These are phyloP conservation scores for Actinomortierella ambigua DNA, from an alignment of 371 early-diverging fungal genomes.

Conservation along the genomic window DNA sequence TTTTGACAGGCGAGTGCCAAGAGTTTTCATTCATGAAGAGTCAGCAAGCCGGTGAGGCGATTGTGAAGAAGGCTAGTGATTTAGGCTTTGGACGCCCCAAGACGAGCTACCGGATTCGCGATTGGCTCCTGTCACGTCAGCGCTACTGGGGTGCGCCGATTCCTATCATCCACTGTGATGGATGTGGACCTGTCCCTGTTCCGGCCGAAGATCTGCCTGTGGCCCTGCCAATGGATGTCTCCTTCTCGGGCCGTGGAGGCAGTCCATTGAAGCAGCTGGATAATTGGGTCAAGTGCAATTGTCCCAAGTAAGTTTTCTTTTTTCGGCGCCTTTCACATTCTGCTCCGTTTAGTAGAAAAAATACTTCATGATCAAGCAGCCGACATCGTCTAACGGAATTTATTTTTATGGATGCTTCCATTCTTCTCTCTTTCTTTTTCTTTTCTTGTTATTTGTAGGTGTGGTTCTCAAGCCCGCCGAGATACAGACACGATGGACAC, in stretches of 20 bases:
- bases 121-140: conserved; percentile 98
- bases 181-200: conserved; percentile 88
- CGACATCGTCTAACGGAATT: neutral
- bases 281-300: conserved; percentile 69
- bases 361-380: neutral
- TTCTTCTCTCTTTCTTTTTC: neutral
- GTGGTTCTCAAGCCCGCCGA: conserved; percentile 73
- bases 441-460: conserved; percentile 48
- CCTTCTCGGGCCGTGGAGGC: conserved; percentile 72
- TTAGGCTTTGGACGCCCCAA: conserved; percentile 57
- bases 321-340: neutral
- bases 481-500: conserved; percentile 97
- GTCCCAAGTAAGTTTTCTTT: conserved; percentile 73
- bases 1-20: conserved; percentile 59
- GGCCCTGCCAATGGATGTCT: conserved; percentile 67
- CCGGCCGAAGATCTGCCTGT: conserved; percentile 86
- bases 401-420: neutral
- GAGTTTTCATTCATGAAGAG: conserved; percentile 63
- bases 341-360: neutral
- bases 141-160: conserved; percentile 99
- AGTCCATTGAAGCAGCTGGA: conserved; percentile 68
- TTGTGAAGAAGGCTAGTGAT: conserved; percentile 57
- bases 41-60: conserved; percentile 62
- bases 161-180: conserved; percentile 90
- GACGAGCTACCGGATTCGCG: conserved; percentile 84